Evolutionary conservation across 1,139 yeast genomes (phyloP), one percentile per base, ranked within the genome.

Genomic region (Geotrichum reessii): DNA sequence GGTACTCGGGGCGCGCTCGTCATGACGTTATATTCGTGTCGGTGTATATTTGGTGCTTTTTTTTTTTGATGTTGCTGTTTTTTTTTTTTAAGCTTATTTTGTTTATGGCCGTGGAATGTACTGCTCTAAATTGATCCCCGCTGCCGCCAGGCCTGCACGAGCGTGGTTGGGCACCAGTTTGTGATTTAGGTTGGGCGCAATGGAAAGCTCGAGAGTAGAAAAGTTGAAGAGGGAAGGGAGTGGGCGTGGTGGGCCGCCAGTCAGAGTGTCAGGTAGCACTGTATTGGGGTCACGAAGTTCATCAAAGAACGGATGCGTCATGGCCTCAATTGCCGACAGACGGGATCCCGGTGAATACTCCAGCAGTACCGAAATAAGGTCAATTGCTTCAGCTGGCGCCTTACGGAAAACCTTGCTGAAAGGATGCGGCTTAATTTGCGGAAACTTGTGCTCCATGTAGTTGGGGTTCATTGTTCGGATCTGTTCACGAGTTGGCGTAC

Each of bases 361-460:
- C 64, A 87, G 80, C 56, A 86, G 78, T 62, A 76, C 72, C 46
- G 80, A 74, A 67, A 87, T 80, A 64, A 87, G 78, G 62, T 81
- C 85, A 58, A 86, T 80, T 66, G 89, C 84, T 63, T 85, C 91
- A 12, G 76, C 71, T 22, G 80, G 74, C 62, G 78, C 72, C 65
- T 85, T 85, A 66, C 90, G 84, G 75, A 93, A 92, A 37, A 93
- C 93, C 68, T 87, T 87, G 58, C 81, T 75, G 67, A 93, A 79
- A 40, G 98, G 97, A 61, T 93, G 95, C 60, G 98, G 96, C 72
- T 88, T 87, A 70, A 93, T 93, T 67, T 90, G 93, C 1, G 99
- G 99, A 78, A 93, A 93, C 69, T 90, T 88, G 75, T 93, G 98
- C 72, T 93, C 99, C 86, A 90, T 88, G 76, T 93, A 95, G 73